Base-by-base conservation (phyloP, 2,329 filamentous ascomycete genomes). In the Ophiostoma sp. region DNA sequence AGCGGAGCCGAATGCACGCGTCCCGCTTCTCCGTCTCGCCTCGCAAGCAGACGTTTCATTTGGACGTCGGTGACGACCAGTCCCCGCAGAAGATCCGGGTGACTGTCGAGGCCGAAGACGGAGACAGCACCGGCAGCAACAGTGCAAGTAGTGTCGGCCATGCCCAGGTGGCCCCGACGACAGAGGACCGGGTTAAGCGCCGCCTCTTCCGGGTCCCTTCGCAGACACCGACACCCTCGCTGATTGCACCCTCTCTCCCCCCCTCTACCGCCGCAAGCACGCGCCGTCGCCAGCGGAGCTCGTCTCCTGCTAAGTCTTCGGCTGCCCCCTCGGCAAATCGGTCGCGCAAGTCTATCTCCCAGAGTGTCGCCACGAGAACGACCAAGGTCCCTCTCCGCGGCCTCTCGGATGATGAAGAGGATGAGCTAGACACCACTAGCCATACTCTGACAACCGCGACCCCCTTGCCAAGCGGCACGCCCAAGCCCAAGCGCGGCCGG, bases 31-130 rank as follows among this genome's bases (percentile, higher is more conserved):
- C 65, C 16, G 40, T 41, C 1, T 85, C 84, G 58, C 84, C 85
- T 52, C 78, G 83, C 65, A 86, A 85, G 76, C 84, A 82, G 73
- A 85, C 79, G 62, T 86, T 86, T 71, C 81, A 85, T 75, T 80
- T 86, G 45, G 83, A 86, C 71, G 82, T 84, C 40, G 84, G 84
- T 64, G 77, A 82, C 72, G 78, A 79, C 49, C 75, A 74, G 63
- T 80, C 83, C 64, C 83, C 84, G 2, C 83, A 85, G 74, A 81
- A 79, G 69, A 78, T 87, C 60, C 77, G 80, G 62, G 83, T 86
- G 66, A 86, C 85, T 9, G 83, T 86, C 66, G 84, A 87, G 74
- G 81, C 83, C 2, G 81, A 82, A 0, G 73, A 42, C 6, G 60
- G n/a, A 11, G 38, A 42, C 58, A 71, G 72, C 42, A 71, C 71